Evolutionary conservation across 352 stramenopile species (phyloP).

Genomic region (Globisporangium echinulatum): DNA sequence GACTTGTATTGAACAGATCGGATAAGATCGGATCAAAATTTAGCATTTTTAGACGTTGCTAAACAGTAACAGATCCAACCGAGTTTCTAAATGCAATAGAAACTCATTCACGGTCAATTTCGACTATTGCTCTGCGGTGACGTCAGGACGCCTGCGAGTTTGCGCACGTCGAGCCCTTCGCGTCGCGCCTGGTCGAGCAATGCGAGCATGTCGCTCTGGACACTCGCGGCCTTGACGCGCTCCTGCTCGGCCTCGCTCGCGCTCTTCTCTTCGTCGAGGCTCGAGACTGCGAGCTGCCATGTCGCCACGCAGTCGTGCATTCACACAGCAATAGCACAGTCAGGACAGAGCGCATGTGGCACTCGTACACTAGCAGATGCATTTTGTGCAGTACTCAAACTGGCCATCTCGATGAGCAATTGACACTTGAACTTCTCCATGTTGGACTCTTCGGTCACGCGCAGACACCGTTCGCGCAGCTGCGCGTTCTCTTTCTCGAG

Average conservation of each 20-base stretch:
- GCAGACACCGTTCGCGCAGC: slow-evolving; percentile 46
- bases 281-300: slow-evolving; percentile 65
- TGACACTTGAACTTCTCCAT: slow-evolving; percentile 89
- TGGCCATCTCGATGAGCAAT: slow-evolving; percentile 77
- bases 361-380: background rate
- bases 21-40: too few species aligned
- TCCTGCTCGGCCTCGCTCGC: slow-evolving; percentile 54
- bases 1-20: too few species aligned
- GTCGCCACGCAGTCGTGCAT: background rate
- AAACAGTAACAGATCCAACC: too few species aligned
- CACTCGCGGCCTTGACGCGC: slow-evolving; percentile 41
- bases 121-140: background rate
- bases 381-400: slow-evolving; percentile 3
- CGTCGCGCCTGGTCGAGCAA: slow-evolving; percentile 63
- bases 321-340: background rate
- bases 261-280: slow-evolving; percentile 73
- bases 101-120: background rate
- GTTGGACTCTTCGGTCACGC: slow-evolving; percentile 73
- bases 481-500: slow-evolving; percentile 60
- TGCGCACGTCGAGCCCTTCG: slow-evolving; percentile 61
- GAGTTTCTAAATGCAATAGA: too few species aligned
- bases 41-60: too few species aligned
- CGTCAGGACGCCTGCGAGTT: slow-evolving; percentile 31
- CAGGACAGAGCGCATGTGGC: background rate
- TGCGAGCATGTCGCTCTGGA: slow-evolving; percentile 59